Evolutionary conservation across 2,329 filamentous ascomycete species (phyloP).

Genomic region (Hymenoscyphus infarciens): DNA sequence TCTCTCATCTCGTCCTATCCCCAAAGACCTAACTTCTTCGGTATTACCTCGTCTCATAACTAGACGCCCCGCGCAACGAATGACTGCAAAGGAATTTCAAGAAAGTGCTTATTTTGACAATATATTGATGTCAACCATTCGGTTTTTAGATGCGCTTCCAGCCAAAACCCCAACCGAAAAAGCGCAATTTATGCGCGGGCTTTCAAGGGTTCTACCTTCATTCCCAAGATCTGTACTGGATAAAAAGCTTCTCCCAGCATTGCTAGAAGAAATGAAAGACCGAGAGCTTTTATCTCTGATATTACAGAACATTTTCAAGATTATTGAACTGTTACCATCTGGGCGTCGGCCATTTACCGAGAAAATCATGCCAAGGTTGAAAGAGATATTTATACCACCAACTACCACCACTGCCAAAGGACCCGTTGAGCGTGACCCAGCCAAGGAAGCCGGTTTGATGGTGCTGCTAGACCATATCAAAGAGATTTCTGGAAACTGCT

Average conservation of each 20-base stretch:
- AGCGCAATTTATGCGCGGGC: slow-evolving; percentile 81
- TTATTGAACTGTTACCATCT: slow-evolving; percentile 73
- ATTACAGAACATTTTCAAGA: slow-evolving; percentile 88
- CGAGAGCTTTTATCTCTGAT: slow-evolving; percentile 80
- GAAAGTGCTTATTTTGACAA: slow-evolving; percentile 97
- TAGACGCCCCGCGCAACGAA: slow-evolving; percentile 77
- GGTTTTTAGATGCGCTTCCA: slow-evolving; percentile 86
- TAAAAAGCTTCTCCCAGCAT: slow-evolving; percentile 84
- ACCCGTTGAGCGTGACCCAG: slow-evolving; percentile 68
- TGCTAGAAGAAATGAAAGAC: slow-evolving; percentile 93
- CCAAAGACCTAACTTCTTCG: slow-evolving; percentile 69
- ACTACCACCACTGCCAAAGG: slow-evolving; percentile 44
- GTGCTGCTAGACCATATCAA: slow-evolving; percentile 82
- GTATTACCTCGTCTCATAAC: slow-evolving; percentile 86
- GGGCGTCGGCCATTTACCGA: slow-evolving; percentile 78
- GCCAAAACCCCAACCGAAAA: slow-evolving; percentile 92
- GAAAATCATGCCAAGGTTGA: slow-evolving; percentile 77
- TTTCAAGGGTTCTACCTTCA: slow-evolving; percentile 81
- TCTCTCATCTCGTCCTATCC: slow-evolving; percentile 73
- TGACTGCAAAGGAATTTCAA: slow-evolving; percentile 89
- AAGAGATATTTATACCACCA: slow-evolving; percentile 72
- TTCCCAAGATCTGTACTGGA: slow-evolving; percentile 93
- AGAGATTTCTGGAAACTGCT: slow-evolving; percentile 73
- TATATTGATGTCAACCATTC: slow-evolving; percentile 90
- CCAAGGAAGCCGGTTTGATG: slow-evolving; percentile 86